phyloP scores from a whole-genome alignment of 2,329 filamentous ascomycete genomes.

The Fusarium verticillioides region DNA sequence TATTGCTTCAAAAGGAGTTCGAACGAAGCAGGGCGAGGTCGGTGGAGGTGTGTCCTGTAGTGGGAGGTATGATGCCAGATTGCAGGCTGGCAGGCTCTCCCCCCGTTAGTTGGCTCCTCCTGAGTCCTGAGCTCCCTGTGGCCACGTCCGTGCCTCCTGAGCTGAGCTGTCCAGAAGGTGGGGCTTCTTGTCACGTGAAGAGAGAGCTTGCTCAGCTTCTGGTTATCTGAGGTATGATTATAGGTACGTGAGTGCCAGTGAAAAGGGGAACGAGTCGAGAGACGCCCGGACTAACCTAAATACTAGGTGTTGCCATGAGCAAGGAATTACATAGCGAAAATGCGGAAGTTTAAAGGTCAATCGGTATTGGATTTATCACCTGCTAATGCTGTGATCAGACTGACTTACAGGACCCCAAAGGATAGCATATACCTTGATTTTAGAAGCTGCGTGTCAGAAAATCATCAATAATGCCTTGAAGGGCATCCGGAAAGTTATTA shows the following conservation, averaged over 20 bases:
- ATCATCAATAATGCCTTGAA: no score
- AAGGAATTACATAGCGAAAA: not conserved
- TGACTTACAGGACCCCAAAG: not conserved
- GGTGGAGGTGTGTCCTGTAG: conserved; percentile 40
- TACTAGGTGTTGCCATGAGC: not conserved
- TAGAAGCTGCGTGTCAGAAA: not conserved
- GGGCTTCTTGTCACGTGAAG: conserved; percentile 46
- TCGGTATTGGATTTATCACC: not conserved
- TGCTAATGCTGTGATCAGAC: not conserved
- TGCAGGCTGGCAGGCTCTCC: conserved; percentile 49
- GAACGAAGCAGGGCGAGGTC: conserved; percentile 41
- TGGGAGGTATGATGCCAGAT: conserved; percentile 58
- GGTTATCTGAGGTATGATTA: not conserved
- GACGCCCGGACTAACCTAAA: not conserved
- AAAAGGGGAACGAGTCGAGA: not conserved
- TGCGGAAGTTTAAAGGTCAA: not conserved
- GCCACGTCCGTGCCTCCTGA: conserved; percentile 45
- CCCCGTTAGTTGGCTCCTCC: conserved; percentile 31
- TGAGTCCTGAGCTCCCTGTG: conserved; percentile 49
- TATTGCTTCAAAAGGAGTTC: conserved; percentile 40
- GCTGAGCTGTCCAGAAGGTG: conserved; percentile 40
- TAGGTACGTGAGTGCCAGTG: not conserved
- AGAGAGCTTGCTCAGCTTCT: conserved; percentile 1
- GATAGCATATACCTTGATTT: not conserved
- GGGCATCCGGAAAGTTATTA: not conserved